Conservation (phyloP, 768 basidiomycete species). For the Boletus fagicola region DNA sequence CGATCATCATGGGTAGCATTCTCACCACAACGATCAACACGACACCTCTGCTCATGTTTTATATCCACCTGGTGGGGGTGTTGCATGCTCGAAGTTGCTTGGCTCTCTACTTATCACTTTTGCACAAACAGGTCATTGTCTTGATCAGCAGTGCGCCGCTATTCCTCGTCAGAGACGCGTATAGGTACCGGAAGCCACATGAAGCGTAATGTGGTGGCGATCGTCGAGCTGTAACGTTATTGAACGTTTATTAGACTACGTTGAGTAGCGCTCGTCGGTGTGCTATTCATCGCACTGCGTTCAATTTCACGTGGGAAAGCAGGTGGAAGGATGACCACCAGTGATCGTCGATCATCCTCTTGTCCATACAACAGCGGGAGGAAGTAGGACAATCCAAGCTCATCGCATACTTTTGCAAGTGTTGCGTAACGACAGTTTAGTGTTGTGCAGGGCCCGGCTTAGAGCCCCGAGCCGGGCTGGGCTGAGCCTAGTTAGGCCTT, state of each 20-base stretch:
- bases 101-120: neutral
- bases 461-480: no score
- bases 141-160: conserved; percentile 17
- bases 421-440: no score
- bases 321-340: no score
- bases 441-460: no score
- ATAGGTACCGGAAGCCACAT: conserved; percentile 12
- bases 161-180: conserved; percentile 26
- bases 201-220: conserved; percentile 2
- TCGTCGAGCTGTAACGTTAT: neutral
- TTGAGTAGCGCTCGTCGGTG: neutral
- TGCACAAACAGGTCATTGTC: conserved; percentile 13
- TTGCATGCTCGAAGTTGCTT: neutral
- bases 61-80: conserved; percentile 24
- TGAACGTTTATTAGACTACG: neutral
- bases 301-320: no score
- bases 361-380: no score
- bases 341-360: no score
- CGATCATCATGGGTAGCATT: conserved; percentile 32
- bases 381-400: no score
- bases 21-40: conserved; percentile 24
- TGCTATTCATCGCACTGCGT: no score
- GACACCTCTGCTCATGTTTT: conserved; percentile 22
- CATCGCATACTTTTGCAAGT: no score
- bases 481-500: no score